Conservation (phyloP, 805 yeast genomes). For the Suhomyces sp. region DNA sequence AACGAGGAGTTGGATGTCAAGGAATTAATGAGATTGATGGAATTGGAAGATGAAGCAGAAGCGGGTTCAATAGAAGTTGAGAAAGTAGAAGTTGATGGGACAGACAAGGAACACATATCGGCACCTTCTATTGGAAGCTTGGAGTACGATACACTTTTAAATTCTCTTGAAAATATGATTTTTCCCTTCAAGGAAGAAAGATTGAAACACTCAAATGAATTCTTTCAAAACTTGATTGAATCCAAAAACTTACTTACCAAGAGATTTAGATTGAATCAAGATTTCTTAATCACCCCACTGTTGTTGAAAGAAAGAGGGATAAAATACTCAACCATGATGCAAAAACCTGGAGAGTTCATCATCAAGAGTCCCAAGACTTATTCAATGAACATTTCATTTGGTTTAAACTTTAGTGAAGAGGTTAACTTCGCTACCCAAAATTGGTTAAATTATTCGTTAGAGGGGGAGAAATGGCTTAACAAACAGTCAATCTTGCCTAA, state of each 20-base stretch:
- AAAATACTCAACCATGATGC: slow-evolving; percentile 46
- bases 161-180: slow-evolving; percentile 33
- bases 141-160: slow-evolving; percentile 25
- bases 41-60: slow-evolving; percentile 12
- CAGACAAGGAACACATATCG: slow-evolving; percentile 2
- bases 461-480: slow-evolving; percentile 51
- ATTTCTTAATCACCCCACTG: slow-evolving; percentile 50
- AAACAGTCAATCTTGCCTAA: slow-evolving; percentile 50
- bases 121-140: slow-evolving; percentile 11
- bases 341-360: slow-evolving; percentile 60
- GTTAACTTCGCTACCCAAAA: slow-evolving; percentile 54
- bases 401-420: slow-evolving; percentile 55
- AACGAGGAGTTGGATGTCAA: slow-evolving; percentile 20
- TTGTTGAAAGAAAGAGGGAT: slow-evolving; percentile 50
- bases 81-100: too few relatives aligned
- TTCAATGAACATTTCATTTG: slow-evolving; percentile 51
- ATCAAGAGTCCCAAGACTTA: slow-evolving; percentile 58
- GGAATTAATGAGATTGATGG: slow-evolving; percentile 15
- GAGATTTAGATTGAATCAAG: slow-evolving; percentile 34
- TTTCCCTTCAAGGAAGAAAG: slow-evolving; percentile 30
- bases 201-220: slow-evolving; percentile 25
- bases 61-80: too few relatives aligned
- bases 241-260: slow-evolving; percentile 3
- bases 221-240: slow-evolving; percentile 19
- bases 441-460: slow-evolving; percentile 54